Percentiles rank a stretch among this genome's conserved stretches.
Evolutionary conservation across 768 basidiomycete species (phyloP).

Genomic region (Lentinula boryana): DNA sequence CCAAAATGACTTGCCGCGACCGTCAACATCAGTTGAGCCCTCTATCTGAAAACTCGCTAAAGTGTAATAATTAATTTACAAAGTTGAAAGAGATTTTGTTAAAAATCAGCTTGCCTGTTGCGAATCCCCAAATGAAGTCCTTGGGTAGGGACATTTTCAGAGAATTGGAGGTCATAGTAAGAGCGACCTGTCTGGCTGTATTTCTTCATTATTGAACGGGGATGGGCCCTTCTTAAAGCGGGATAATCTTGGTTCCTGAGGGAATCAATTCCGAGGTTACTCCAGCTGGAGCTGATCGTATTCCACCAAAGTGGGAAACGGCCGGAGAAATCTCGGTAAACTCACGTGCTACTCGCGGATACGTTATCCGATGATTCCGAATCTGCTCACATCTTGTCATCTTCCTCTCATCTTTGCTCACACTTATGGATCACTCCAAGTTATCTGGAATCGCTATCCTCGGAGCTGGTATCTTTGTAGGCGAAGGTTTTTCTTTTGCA

Average conservation of each 20-base stretch:
- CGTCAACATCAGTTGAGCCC: conserved; percentile 53
- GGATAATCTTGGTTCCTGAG: conserved; percentile 4
- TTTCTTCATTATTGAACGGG: not conserved
- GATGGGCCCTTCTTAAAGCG: not conserved
- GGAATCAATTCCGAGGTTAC: conserved; percentile 34
- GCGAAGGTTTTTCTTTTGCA: conserved; percentile 42
- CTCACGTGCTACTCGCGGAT: not conserved
- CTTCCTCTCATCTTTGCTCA: not conserved
- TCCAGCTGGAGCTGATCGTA: conserved; percentile 17
- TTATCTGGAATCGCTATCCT: conserved; percentile 63
- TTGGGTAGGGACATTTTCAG: conserved; percentile 35
- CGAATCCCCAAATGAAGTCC: conserved; percentile 68
- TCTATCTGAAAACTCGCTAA: conserved; percentile 71
- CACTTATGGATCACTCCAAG: conserved; percentile 16
- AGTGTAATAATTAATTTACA: not conserved
- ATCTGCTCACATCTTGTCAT: not conserved
- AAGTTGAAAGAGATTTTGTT: not conserved
- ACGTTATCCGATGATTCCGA: not conserved
- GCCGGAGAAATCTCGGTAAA: not conserved
- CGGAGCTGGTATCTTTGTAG: conserved; percentile 76
- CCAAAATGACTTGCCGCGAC: conserved; percentile 69
- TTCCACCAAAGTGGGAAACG: not conserved
- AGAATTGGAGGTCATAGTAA: not conserved
- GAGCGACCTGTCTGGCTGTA: not conserved
- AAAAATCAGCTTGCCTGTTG: conserved; percentile 43